Evolutionary conservation across 1,284 basidiomycete genomes (phyloP).

Genomic region (Omphalotus olearius): DNA sequence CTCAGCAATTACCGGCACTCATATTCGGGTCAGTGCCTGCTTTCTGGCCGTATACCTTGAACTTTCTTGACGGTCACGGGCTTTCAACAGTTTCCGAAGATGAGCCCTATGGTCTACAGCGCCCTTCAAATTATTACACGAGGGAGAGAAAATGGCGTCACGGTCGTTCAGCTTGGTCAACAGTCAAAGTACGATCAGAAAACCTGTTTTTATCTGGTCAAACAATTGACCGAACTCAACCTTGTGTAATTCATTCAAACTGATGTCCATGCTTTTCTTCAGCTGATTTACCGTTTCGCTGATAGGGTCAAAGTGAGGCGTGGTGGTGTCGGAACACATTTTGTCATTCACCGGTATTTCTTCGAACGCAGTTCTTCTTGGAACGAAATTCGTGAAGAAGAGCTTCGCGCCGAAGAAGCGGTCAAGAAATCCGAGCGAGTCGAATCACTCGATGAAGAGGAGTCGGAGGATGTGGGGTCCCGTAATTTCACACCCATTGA

Average conservation of each 20-base stretch:
- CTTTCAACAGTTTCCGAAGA: conserved; percentile 56
- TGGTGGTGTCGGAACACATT: conserved; percentile 72
- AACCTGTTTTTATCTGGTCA: conserved; percentile 82
- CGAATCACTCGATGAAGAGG: conserved; percentile 33
- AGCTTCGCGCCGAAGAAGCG: conserved; percentile 34
- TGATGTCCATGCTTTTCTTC: conserved; percentile 22
- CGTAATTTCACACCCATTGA: conserved; percentile 70
- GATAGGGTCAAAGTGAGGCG: conserved; percentile 68
- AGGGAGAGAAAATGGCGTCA: conserved; percentile 72
- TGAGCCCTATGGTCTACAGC: conserved; percentile 83
- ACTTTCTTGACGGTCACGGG: conserved; percentile 8
- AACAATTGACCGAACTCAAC: conserved; percentile 67
- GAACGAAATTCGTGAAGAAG: conserved; percentile 69
- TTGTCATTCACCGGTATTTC: conserved; percentile 75
- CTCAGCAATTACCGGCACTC: conserved; percentile 77
- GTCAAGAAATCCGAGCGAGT: conserved; percentile 27
- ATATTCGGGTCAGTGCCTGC: conserved; percentile 56
- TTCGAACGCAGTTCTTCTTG: conserved; percentile 67
- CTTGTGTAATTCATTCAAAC: conserved; percentile 48
- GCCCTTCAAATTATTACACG: conserved; percentile 83
- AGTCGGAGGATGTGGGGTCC: conserved; percentile 21
- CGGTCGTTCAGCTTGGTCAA: conserved; percentile 73
- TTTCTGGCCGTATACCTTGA: background rate
- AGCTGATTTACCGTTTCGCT: conserved; percentile 4
- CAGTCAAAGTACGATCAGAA: conserved; percentile 86